Evolutionary conservation across 768 basidiomycete genomes (phyloP).

Genomic region (Leccinum boreale): DNA sequence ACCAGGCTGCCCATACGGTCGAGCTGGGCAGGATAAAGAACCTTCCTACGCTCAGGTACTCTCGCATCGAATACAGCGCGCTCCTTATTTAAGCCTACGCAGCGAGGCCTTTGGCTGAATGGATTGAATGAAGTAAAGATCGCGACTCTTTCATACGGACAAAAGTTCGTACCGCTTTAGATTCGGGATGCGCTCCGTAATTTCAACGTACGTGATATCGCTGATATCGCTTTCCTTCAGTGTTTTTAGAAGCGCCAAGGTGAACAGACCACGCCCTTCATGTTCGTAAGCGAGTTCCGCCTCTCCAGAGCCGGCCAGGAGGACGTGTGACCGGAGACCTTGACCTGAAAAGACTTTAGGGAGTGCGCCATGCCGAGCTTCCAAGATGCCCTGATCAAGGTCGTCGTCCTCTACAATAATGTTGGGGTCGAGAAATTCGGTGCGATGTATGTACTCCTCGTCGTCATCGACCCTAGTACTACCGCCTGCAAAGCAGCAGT

Average conservation of each 20-base stretch:
- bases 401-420: not conserved
- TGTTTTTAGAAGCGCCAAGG: conserved; percentile 16
- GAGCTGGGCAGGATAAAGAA: not conserved
- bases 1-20: conserved; percentile 6
- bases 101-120: conserved; percentile 28
- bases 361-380: conserved; percentile 8
- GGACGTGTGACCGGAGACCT: conserved; percentile 36
- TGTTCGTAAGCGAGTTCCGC: conserved; percentile 31
- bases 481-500: conserved; percentile 44
- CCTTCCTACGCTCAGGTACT: conserved; percentile 2
- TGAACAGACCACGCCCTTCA: conserved; percentile 24
- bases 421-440: not conserved
- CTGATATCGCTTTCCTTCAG: conserved; percentile 6
- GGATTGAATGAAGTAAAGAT: not conserved
- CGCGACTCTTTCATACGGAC: not conserved
- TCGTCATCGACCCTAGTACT: conserved; percentile 22
- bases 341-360: conserved; percentile 22
- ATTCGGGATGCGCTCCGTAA: conserved; percentile 14
- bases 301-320: conserved; percentile 41
- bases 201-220: conserved; percentile 22
- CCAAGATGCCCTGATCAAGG: conserved; percentile 28
- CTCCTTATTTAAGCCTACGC: conserved; percentile 20
- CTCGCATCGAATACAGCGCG: conserved; percentile 25
- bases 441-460: conserved; percentile 5
- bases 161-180: conserved; percentile 1